phyloP scores from a whole-genome alignment of 768 basidiomycete genomes.

The Strobilomyces dryophilus region DNA sequence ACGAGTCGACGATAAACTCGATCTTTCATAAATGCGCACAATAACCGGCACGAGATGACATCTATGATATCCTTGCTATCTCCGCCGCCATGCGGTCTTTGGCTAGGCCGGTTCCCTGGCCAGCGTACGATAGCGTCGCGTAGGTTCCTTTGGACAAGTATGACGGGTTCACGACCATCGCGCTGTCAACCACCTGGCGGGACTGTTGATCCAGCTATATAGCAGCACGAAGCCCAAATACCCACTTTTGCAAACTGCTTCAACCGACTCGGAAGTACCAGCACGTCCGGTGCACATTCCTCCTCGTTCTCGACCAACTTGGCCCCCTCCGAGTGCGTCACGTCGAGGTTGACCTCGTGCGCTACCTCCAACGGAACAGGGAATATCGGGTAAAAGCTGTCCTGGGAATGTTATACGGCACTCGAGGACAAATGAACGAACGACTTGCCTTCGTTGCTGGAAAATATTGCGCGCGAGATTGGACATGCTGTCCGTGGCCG shows the following conservation, averaged over 20 bases:
- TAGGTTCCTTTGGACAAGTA: slow-evolving; percentile 62
- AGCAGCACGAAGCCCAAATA: background rate
- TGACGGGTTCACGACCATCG: slow-evolving; percentile 83
- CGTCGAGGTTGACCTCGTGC: slow-evolving; percentile 84
- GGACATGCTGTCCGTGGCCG: slow-evolving; percentile 69
- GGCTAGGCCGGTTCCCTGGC: slow-evolving; percentile 23
- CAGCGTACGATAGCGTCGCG: slow-evolving; percentile 38
- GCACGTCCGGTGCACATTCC: slow-evolving; percentile 69
- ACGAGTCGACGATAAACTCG: background rate
- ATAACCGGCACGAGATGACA: background rate
- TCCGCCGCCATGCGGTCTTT: slow-evolving; percentile 27
- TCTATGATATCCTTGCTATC: slow-evolving; percentile 25
- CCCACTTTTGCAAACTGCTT: slow-evolving; percentile 87
- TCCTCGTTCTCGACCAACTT: slow-evolving; percentile 31
- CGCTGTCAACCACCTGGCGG: slow-evolving; percentile 68
- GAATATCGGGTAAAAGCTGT: slow-evolving; percentile 93
- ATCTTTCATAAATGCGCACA: background rate
- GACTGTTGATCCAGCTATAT: background rate
- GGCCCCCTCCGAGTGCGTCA: slow-evolving; percentile 66
- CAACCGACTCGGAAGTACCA: slow-evolving; percentile 83
- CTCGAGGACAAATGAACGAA: background rate
- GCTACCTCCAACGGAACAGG: slow-evolving; percentile 74
- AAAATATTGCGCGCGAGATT: slow-evolving; percentile 76
- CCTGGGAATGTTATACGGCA: background rate
- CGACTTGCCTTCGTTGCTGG: slow-evolving; percentile 74